Evolutionary conservation across 2,329 filamentous ascomycete genomes (phyloP).

Genomic region (Arachnomyces sp.): DNA sequence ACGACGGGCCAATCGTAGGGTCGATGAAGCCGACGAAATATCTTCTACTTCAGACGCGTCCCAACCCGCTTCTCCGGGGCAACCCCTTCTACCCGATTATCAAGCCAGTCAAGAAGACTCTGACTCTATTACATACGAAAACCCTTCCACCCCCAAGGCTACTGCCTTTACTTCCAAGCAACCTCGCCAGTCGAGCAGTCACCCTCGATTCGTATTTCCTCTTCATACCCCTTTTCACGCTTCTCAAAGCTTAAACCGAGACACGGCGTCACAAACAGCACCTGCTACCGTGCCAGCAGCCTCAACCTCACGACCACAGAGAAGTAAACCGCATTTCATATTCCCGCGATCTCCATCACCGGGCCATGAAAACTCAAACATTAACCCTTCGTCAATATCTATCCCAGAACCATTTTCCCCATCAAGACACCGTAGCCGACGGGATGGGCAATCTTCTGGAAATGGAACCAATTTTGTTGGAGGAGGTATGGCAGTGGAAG

Average conservation of each 20-base stretch:
- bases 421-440: conserved; percentile 22
- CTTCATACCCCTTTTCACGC: background rate
- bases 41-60: too few relatives aligned
- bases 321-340: conserved; percentile 30
- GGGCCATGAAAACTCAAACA: conserved; percentile 13
- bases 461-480: conserved; percentile 22
- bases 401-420: conserved; percentile 24
- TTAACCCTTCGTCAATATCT: conserved; percentile 13
- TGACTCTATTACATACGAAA: too few relatives aligned
- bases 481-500: conserved; percentile 34
- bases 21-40: too few relatives aligned
- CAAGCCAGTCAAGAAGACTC: too few relatives aligned
- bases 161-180: too few relatives aligned
- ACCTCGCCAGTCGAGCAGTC: too few relatives aligned
- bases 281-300: conserved; percentile 7
- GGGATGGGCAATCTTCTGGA: conserved; percentile 22
- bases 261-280: conserved; percentile 1
- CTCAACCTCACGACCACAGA: conserved; percentile 14
- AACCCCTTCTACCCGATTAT: too few relatives aligned
- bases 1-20: too few relatives aligned
- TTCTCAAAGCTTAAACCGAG: conserved; percentile 8
- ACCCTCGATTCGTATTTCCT: too few relatives aligned
- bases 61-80: too few relatives aligned
- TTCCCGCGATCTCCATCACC: conserved; percentile 31
- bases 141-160: too few relatives aligned